Evolutionary conservation across 2,329 filamentous ascomycete species (phyloP).

Genomic region (Claviceps paspali): DNA sequence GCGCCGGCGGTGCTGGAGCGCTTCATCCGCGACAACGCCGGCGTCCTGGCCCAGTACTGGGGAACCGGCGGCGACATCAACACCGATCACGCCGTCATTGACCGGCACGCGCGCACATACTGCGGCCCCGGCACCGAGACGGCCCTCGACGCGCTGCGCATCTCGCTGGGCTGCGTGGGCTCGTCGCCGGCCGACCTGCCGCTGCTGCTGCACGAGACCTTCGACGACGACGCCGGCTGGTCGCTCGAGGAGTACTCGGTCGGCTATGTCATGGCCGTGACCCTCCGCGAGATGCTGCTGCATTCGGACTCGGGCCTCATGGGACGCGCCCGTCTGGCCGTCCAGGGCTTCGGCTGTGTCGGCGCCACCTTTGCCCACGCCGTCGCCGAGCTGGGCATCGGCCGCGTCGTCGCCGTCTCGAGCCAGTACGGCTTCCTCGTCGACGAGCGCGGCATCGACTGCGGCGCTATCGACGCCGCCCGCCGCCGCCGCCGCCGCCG

Average conservation of each 20-base stretch:
- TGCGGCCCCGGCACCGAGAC: not conserved
- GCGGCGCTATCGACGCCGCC: not conserved
- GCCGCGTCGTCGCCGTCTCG: not conserved
- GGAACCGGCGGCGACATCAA: constrained; percentile 1
- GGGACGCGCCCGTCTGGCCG: not conserved
- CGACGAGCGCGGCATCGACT: not conserved
- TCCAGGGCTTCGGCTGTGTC: constrained; percentile 1
- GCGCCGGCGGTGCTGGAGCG: not conserved
- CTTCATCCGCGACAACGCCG: constrained; percentile 1
- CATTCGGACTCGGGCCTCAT: not conserved
- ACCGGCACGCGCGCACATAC: not conserved
- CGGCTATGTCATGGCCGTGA: constrained; percentile 1
- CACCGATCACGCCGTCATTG: not conserved
- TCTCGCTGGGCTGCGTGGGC: not conserved
- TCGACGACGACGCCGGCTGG: not conserved
- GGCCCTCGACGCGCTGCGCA: not conserved
- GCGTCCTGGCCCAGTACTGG: not conserved
- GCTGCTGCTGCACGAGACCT: not conserved
- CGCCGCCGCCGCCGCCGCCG: no score
- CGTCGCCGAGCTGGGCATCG: not conserved
- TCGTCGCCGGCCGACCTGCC: not conserved
- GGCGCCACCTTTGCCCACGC: not conserved
- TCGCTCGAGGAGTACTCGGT: not conserved
- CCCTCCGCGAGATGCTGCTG: not conserved
- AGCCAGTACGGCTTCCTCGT: not conserved